Conservation (phyloP, 2,329 filamentous ascomycete genomes). For the Lachnellula arida region DNA sequence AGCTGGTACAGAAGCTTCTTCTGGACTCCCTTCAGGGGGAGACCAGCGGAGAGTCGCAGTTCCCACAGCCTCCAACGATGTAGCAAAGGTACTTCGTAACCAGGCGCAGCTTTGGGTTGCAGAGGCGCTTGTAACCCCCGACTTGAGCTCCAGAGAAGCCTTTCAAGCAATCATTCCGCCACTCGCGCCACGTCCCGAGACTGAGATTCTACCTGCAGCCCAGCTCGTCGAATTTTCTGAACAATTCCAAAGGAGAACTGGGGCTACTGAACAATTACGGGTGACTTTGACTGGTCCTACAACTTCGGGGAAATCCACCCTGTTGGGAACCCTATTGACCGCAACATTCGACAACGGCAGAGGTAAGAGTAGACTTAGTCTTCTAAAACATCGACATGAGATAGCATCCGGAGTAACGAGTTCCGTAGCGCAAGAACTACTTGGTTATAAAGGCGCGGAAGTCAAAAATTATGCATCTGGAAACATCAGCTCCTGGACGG, state of each 20-base stretch:
- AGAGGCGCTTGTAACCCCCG: constrained; percentile 82
- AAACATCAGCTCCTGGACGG: constrained; percentile 88
- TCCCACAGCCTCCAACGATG: not conserved
- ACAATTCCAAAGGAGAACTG: not conserved
- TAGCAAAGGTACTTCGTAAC: constrained; percentile 22
- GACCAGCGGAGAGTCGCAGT: not conserved
- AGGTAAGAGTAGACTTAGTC: constrained; percentile 80
- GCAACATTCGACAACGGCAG: constrained; percentile 87
- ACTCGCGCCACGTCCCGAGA: not conserved
- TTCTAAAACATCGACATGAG: constrained; percentile 91
- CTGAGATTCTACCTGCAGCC: not conserved
- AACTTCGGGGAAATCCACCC: constrained; percentile 85
- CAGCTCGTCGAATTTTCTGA: not conserved
- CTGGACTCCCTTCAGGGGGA: constrained; percentile 3
- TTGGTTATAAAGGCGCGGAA: constrained; percentile 65
- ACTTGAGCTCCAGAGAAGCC: constrained; percentile 42
- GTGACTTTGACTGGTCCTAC: constrained; percentile 86
- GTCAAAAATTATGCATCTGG: constrained; percentile 81
- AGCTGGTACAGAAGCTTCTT: constrained; percentile 1
- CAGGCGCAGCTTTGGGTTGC: constrained; percentile 73
- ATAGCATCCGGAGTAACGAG: constrained; percentile 88
- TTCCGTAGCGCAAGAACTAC: constrained; percentile 87
- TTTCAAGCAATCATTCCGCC: not conserved
- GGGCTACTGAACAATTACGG: constrained; percentile 62
- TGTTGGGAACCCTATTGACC: constrained; percentile 83